Conservation (phyloP, 202 grass and related monocot genomes). For the Panicum hallii region DNA sequence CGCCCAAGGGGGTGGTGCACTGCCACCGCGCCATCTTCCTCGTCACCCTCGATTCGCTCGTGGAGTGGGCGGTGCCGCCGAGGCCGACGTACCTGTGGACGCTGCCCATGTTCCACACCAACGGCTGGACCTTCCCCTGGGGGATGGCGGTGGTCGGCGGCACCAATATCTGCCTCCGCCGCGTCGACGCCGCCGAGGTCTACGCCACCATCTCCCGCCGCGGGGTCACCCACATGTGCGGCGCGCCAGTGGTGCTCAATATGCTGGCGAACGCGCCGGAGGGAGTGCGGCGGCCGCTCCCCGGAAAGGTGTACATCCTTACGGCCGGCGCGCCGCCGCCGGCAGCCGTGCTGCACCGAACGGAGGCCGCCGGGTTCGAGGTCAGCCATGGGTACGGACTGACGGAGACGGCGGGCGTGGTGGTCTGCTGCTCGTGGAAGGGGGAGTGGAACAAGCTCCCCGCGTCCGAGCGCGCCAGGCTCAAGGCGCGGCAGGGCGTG, state of each 20-base stretch:
- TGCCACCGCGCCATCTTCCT: slow-evolving; percentile 76
- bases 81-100: slow-evolving; percentile 81
- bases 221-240: slow-evolving; percentile 74
- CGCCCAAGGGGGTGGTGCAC: slow-evolving; percentile 87
- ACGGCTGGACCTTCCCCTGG: slow-evolving; percentile 93
- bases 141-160: slow-evolving; percentile 76
- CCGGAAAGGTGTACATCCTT: slow-evolving; percentile 58
- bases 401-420: slow-evolving; percentile 65
- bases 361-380: slow-evolving; percentile 73
- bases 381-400: slow-evolving; percentile 86
- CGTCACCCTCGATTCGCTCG: slow-evolving; percentile 53
- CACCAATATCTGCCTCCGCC: slow-evolving; percentile 88
- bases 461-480: slow-evolving; percentile 67
- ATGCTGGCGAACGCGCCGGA: slow-evolving; percentile 77
- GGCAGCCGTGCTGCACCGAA: slow-evolving; percentile 63
- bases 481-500: slow-evolving; percentile 84
- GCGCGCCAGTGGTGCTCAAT: slow-evolving; percentile 87
- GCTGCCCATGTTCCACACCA: slow-evolving; percentile 94
- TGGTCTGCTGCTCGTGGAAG: slow-evolving; percentile 78
- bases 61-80: slow-evolving; percentile 65
- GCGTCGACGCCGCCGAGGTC: slow-evolving; percentile 65
- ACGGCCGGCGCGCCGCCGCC: slow-evolving; percentile 85
- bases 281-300: slow-evolving; percentile 39
- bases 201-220: slow-evolving; percentile 58
- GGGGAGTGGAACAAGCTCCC: slow-evolving; percentile 77